Percentiles rank a stretch among this genome's conserved stretches.
phyloP scores from a whole-genome alignment of 2,329 filamentous ascomycete genomes.

The Talaromyces sp. region DNA sequence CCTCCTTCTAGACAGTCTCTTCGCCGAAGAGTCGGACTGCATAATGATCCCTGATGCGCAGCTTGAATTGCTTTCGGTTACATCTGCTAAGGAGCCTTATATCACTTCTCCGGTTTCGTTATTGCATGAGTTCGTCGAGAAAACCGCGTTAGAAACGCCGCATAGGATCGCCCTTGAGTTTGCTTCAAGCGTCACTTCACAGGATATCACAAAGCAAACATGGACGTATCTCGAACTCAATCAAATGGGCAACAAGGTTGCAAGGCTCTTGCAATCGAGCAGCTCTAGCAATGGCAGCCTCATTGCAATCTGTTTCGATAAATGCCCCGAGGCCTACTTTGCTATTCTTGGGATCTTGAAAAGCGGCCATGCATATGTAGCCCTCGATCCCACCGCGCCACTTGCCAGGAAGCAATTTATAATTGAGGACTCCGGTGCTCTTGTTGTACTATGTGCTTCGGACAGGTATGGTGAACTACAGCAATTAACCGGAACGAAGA shows the following conservation, averaged over 20 bases:
- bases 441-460: constrained; percentile 56
- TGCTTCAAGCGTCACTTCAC: constrained; percentile 51
- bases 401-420: constrained; percentile 71
- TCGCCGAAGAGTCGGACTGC: constrained; percentile 40
- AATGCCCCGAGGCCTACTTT: constrained; percentile 78
- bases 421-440: constrained; percentile 64
- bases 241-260: constrained; percentile 64
- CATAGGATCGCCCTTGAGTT: constrained; percentile 69
- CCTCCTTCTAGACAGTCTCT: constrained; percentile 56
- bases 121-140: constrained; percentile 74
- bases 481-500: constrained; percentile 29
- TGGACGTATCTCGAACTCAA: constrained; percentile 78
- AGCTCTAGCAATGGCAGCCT: constrained; percentile 55
- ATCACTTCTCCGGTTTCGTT: constrained; percentile 57
- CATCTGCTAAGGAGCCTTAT: constrained; percentile 54
- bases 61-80: constrained; percentile 53
- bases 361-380: constrained; percentile 73
- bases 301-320: constrained; percentile 74
- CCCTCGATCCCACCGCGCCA: constrained; percentile 71
- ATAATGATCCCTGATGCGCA: constrained; percentile 34
- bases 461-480: constrained; percentile 39
- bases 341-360: constrained; percentile 78
- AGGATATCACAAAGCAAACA: constrained; percentile 42
- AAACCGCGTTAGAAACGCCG: constrained; percentile 53
- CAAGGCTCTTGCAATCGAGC: constrained; percentile 54